A percentile compares a stretch with the other conserved stretches of the same genome.
Evolutionary conservation across 306 rosid genomes (phyloP).

Genomic region (Lupinus albus): DNA sequence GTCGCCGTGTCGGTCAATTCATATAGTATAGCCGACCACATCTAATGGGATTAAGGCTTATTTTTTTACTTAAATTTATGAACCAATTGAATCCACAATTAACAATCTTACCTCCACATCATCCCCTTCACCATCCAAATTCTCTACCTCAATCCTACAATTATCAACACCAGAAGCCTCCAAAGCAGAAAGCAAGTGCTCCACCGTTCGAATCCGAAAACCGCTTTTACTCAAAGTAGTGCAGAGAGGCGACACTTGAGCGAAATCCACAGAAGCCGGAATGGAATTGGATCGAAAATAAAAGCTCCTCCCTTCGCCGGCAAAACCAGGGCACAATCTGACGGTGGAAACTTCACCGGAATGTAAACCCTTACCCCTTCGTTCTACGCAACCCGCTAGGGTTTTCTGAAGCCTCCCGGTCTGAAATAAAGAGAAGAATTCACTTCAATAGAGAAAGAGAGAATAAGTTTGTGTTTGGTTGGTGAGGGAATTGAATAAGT

Average conservation of each 20-base stretch:
- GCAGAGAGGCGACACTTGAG: slow-evolving; percentile 70
- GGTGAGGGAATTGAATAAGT: not conserved
- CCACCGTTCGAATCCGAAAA: slow-evolving; percentile 67
- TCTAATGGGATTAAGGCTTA: too few species aligned
- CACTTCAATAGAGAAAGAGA: not conserved
- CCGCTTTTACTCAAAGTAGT: slow-evolving; percentile 74
- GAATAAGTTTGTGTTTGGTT: slow-evolving; percentile 28
- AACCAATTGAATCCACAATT: slow-evolving; percentile 7
- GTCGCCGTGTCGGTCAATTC: too few species aligned
- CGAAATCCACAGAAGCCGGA: slow-evolving; percentile 66
- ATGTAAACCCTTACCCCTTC: slow-evolving; percentile 65
- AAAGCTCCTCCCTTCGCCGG: slow-evolving; percentile 77
- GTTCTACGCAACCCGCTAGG: slow-evolving; percentile 69
- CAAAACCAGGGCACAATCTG: slow-evolving; percentile 70
- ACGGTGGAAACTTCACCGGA: slow-evolving; percentile 64
- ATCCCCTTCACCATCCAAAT: slow-evolving; percentile 47
- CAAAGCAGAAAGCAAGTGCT: slow-evolving; percentile 92
- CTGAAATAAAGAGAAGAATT: slow-evolving; percentile 42
- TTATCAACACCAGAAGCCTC: slow-evolving; percentile 89
- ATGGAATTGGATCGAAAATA: slow-evolving; percentile 54
- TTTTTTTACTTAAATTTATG: not conserved
- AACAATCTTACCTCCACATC: slow-evolving; percentile 60
- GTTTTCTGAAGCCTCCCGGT: slow-evolving; percentile 86
- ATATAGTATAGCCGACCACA: too few species aligned
- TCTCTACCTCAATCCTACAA: slow-evolving; percentile 70